These are phyloP conservation scores for Mucor plumbeus DNA, from an alignment of 371 early-diverging fungal species.

Conservation along the genomic window DNA sequence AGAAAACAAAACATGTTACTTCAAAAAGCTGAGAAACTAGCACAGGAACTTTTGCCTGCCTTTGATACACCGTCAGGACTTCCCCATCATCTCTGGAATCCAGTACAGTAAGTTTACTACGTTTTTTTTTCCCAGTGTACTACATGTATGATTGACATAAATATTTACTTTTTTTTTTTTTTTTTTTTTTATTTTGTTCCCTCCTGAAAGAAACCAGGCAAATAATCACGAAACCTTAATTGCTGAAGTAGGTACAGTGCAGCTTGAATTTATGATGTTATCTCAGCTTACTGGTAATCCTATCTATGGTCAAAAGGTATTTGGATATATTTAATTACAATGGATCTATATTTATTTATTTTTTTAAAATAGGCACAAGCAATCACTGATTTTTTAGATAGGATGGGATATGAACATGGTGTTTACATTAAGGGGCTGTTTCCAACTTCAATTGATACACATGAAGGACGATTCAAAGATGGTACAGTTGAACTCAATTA, in stretches of 20 bases:
- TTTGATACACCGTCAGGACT: conserved; percentile 69
- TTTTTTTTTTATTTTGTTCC: too few relatives aligned
- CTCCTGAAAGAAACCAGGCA: conserved; percentile 25
- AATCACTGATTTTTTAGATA: conserved; percentile 54
- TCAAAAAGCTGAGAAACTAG: conserved; percentile 60
- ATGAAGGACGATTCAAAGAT: conserved; percentile 47
- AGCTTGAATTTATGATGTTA: conserved; percentile 87
- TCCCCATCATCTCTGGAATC: conserved; percentile 55
- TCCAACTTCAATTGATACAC: conserved; percentile 44
- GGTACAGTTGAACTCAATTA: conserved; percentile 19
- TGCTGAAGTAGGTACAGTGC: conserved; percentile 88
- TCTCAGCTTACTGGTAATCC: conserved; percentile 72
- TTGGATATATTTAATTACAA: neutral
- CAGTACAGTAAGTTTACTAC: conserved; percentile 30
- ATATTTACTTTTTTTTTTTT: neutral
- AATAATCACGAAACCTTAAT: conserved; percentile 38
- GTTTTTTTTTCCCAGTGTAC: neutral
- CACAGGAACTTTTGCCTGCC: conserved; percentile 54
- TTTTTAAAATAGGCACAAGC: conserved; percentile 44
- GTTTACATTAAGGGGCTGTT: conserved; percentile 64
- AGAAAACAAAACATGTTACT: conserved; percentile 39
- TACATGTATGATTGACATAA: neutral
- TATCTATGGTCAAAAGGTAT: conserved; percentile 62
- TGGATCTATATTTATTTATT: neutral
- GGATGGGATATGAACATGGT: conserved; percentile 43